Evolutionary conservation across 371 early-diverging fungal genomes (phyloP).

Genomic region (Actinomortierella ambigua): DNA sequence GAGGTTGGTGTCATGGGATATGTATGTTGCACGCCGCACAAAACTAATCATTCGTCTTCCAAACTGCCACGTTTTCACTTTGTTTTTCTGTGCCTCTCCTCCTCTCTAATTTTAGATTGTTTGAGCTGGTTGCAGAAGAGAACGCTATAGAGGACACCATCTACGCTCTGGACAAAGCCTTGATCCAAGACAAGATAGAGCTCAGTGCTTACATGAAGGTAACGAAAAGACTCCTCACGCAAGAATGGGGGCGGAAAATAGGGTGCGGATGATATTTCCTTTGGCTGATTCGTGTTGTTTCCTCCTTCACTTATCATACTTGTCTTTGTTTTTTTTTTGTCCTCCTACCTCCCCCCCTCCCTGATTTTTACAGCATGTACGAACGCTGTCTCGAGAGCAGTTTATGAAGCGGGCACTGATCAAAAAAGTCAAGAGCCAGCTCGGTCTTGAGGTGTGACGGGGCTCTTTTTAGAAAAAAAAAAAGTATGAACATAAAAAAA

Average conservation of each 20-base stretch:
- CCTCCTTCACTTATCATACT: neutral
- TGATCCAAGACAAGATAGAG: conserved; percentile 73
- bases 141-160: conserved; percentile 91
- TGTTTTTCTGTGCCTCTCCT: neutral
- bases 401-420: conserved; percentile 87
- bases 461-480: neutral
- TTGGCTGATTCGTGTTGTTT: conserved; percentile 8
- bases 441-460: conserved; percentile 37
- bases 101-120: conserved; percentile 59
- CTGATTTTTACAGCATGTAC: conserved; percentile 60
- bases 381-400: conserved; percentile 83
- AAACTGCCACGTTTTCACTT: neutral
- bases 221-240: no score
- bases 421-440: conserved; percentile 64
- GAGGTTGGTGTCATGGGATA: neutral
- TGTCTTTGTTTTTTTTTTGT: neutral
- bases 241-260: no score
- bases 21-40: neutral
- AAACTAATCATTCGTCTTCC: no score
- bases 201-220: conserved; percentile 74
- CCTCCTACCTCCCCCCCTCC: neutral
- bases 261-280: conserved; percentile 15
- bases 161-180: conserved; percentile 79
- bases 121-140: conserved; percentile 88
- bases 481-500: neutral